Base-by-base conservation (phyloP, 345 rosid genomes). In the Heritiera fomes region DNA sequence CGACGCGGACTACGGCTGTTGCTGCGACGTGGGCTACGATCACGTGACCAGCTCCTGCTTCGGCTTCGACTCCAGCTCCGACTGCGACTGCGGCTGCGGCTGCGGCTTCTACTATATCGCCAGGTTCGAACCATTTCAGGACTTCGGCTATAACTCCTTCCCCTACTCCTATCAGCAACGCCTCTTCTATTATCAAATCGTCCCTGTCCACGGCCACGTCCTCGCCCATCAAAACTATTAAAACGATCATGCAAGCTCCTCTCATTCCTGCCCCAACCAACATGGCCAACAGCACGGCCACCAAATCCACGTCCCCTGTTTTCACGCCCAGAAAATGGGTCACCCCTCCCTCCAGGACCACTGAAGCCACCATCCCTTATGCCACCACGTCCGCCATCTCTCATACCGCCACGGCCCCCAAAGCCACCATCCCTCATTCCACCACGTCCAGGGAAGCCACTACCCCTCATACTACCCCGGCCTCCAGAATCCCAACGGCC, bases 101-200 rank as follows among this genome's bases (percentile, higher is more conserved):
- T 86, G n/a, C 80, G 77, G 82, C 92, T 85, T 6, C 82, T 81
- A 55, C 93, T 88, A 66, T 79, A 38, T 20, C 89, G 85, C 84
- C 89, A 80, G 40, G 92, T 88, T 45, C 91, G 80, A 63, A 88
- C 91, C 82, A 87, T 84, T 3, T 90, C 91, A 43, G 95, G 97
- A 83, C 97, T 96, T 78, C 89, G 88, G 73, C 99, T 90, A 77
- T 80, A 85, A 80, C 91, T 91, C 87, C 98, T 86, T 46, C 92
- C 90, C 46, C 91, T 84, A 30, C 84, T 80, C 77, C 85, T 81
- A 58, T 87, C 88, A 52, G 78, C 64, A 75, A 78, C 52, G 13
- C 85, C 94, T 81, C 95, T 87, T 85, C 97, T 94, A 78, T 86
- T 88, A 77, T 89, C 97, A 85, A 91, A 92, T 75, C 93, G 83